Conservation (phyloP, 176 grass and related monocot genomes). For the bread wheat (Triticum aestivum) region DNA sequence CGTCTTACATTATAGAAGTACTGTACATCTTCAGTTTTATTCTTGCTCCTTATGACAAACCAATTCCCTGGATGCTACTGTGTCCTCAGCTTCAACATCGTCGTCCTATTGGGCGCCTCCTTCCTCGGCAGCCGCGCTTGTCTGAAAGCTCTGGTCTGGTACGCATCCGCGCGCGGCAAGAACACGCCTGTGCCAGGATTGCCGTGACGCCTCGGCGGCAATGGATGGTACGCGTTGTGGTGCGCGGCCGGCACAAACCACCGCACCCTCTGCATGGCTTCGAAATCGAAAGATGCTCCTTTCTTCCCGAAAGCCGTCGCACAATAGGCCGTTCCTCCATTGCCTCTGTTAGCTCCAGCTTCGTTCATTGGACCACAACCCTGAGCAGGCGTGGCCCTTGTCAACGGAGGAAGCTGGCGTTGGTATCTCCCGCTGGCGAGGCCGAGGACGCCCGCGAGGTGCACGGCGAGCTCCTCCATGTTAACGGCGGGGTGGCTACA, state of each 20-base stretch:
- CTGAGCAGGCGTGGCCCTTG: background rate
- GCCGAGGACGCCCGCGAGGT: slow-evolving; percentile 31
- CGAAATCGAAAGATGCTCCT: background rate
- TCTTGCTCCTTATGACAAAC: background rate
- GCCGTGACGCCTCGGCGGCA: background rate
- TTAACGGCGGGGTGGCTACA: background rate
- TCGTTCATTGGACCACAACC: background rate
- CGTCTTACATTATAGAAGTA: too few species aligned
- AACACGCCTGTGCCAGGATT: slow-evolving; percentile 38
- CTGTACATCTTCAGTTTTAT: background rate
- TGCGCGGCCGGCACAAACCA: background rate
- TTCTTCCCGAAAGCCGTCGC: background rate
- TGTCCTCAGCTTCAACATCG: background rate
- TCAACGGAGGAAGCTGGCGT: background rate
- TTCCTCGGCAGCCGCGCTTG: background rate
- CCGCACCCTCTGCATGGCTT: background rate
- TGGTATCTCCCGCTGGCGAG: background rate
- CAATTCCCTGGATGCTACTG: background rate
- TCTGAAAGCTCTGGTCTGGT: background rate
- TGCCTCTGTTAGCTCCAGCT: background rate
- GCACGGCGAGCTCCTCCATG: slow-evolving; percentile 26
- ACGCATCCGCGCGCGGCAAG: slow-evolving; percentile 17
- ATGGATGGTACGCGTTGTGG: background rate
- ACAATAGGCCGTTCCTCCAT: background rate
- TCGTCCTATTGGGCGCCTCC: background rate